Evolutionary conservation across 139 green algal genomes (phyloP), one percentile per base, ranked within the genome.

Genomic region (Chloropicon primus): DNA sequence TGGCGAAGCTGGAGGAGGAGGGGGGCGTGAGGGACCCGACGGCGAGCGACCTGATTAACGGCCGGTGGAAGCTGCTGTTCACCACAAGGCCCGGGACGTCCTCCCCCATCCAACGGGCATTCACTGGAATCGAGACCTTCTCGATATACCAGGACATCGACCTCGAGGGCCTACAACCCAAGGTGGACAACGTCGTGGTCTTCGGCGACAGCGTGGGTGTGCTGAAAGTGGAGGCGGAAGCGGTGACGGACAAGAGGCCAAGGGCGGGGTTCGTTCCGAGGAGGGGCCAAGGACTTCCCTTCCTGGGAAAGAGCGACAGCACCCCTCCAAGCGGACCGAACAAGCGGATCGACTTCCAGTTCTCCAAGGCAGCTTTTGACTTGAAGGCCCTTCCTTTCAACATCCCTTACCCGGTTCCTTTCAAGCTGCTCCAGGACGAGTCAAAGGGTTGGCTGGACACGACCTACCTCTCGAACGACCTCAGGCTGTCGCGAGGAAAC

Each of bases 351-450:
- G 92, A 96, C 83, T 96, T 97, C 80, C 88, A 93, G 81, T 96
- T 97, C 74, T 84, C 72, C 54, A 28, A 75, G 1, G 83, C 83
- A 26, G 91, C 89, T 0, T 98, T 98, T 83, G 79, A 92, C n/a
- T 91, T 97, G 79, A 86, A 86, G 0, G 82, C 84, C 21, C 83
- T 96, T 27, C 90, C 92, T 21, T 95, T 96, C 83, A 90, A 86
- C 27, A 84, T 97, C 0, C 94, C 95, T 1, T 99, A 98, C 83
- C 94, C 94, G 2, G 95, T 99, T 53, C 95, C 95, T 2, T 99
- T 99, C 84, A 81, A 85, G 24, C 80, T 97, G 5, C 85, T 99
- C 28, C 92, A 91, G 0, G 92, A 99, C 80, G 94, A 98, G 80
- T 86, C 84, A 27, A 97, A 98, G 87, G 93, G 82, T 24, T 88